Evolutionary conservation across 164 flowering plant species (phyloP).

Genomic region (Stephania japonica): DNA sequence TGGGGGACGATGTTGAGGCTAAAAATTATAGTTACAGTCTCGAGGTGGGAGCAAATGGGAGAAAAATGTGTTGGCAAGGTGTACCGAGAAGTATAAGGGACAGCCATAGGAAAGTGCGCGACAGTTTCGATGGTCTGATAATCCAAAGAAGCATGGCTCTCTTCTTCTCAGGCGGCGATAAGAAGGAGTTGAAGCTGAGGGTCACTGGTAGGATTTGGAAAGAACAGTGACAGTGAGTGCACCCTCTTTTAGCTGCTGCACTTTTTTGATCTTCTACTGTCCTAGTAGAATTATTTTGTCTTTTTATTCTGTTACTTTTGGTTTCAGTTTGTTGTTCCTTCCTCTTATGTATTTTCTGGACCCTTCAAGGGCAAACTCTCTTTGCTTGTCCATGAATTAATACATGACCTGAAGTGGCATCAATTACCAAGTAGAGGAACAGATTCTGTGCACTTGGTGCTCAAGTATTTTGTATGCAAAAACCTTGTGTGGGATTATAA

Average conservation of each 20-base stretch:
- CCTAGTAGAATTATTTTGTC: neutral
- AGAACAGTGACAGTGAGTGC: slow-evolving; percentile 38
- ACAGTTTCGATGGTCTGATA: slow-evolving; percentile 56
- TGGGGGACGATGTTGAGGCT: slow-evolving; percentile 59
- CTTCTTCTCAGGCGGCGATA: slow-evolving; percentile 55
- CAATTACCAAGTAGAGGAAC: neutral
- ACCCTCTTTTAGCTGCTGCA: neutral
- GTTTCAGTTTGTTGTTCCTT: slow-evolving; percentile 10
- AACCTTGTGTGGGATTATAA: neutral
- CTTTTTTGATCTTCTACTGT: neutral
- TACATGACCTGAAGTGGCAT: slow-evolving; percentile 30
- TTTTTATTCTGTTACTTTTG: neutral
- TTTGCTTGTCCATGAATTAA: slow-evolving; percentile 39
- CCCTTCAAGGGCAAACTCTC: slow-evolving; percentile 43
- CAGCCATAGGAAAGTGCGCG: slow-evolving; percentile 54
- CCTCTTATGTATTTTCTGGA: slow-evolving; percentile 31
- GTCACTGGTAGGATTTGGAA: slow-evolving; percentile 65
- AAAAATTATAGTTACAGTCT: slow-evolving; percentile 53
- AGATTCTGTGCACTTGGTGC: neutral
- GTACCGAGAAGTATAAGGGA: slow-evolving; percentile 57
- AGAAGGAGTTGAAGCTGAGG: slow-evolving; percentile 50
- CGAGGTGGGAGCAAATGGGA: slow-evolving; percentile 55
- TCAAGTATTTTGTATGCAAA: neutral
- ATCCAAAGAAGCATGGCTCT: slow-evolving; percentile 57
- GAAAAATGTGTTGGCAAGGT: slow-evolving; percentile 56